phyloP scores from a whole-genome alignment of 2,329 filamentous ascomycete species.

The Cytospora piceicola region DNA sequence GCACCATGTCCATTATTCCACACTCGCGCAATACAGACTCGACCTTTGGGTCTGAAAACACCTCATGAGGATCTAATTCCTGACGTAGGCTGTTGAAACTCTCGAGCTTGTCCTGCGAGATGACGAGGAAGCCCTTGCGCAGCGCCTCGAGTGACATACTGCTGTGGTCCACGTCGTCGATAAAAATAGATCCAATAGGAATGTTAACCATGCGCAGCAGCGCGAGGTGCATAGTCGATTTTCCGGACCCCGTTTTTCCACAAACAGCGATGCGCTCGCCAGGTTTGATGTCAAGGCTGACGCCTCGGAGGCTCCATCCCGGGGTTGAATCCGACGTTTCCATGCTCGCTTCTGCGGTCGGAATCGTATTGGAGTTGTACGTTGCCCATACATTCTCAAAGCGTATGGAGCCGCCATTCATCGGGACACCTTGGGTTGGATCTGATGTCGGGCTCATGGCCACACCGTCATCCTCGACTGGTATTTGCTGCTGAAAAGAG shows the following conservation, averaged over 20 bases:
- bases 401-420: constrained; percentile 21
- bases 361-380: constrained; percentile 16
- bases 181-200: constrained; percentile 58
- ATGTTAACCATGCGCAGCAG: constrained; percentile 46
- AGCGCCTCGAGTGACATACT: constrained; percentile 62
- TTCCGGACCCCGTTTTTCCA: constrained; percentile 9
- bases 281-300: constrained; percentile 43
- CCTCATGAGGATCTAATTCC: constrained; percentile 32
- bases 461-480: constrained; percentile 30
- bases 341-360: constrained; percentile 1
- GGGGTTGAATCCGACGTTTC: background rate
- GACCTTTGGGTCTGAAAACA: constrained; percentile 39
- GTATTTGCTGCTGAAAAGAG: constrained; percentile 33
- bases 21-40: constrained; percentile 45
- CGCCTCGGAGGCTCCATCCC: constrained; percentile 32
- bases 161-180: constrained; percentile 65
- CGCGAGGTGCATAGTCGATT: constrained; percentile 12
- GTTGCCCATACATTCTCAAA: constrained; percentile 33
- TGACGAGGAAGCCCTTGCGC: constrained; percentile 65
- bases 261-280: constrained; percentile 42
- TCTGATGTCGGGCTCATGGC: constrained; percentile 17
- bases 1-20: constrained; percentile 44
- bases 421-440: background rate
- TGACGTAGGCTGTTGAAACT: constrained; percentile 2
- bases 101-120: constrained; percentile 61